phyloP scores from a whole-genome alignment of 2,329 filamentous ascomycete species.

The Penicillium sp. region DNA sequence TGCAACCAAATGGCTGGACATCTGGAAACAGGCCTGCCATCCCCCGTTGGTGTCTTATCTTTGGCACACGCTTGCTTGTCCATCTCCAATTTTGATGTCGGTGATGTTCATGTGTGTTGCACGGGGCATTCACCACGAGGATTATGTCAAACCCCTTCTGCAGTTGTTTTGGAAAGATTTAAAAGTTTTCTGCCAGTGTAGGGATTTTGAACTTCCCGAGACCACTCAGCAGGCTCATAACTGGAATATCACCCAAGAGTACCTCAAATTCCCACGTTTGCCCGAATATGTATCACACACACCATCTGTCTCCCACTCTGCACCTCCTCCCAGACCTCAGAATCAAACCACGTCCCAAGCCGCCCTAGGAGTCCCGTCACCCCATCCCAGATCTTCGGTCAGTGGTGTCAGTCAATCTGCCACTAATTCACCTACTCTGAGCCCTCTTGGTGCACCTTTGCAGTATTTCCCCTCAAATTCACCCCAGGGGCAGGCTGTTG shows the following conservation, averaged over 20 bases:
- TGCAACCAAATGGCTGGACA: slow-evolving; percentile 42
- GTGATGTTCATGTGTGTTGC: slow-evolving; percentile 8
- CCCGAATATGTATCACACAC: not conserved
- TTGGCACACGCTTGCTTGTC: not conserved
- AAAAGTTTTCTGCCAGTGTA: not conserved
- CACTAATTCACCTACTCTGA: not conserved
- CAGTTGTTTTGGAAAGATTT: slow-evolving; percentile 2
- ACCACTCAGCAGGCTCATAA: not conserved
- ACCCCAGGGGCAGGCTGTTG: not conserved
- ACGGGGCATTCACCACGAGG: not conserved
- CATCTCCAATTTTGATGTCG: slow-evolving; percentile 6
- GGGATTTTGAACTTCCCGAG: not conserved
- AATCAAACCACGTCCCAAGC: not conserved
- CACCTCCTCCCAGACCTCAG: not conserved
- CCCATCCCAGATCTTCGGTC: not conserved
- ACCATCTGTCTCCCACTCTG: not conserved
- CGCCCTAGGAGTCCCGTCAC: not conserved
- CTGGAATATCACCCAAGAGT: not conserved
- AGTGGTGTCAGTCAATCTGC: not conserved
- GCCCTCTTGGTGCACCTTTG: not conserved
- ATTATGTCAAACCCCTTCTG: not conserved
- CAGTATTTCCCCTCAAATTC: not conserved
- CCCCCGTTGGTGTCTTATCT: not conserved
- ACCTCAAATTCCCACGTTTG: not conserved
- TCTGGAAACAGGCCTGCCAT: slow-evolving; percentile 14